Evolutionary conservation across 208 protist species (phyloP), one percentile per base, ranked within the genome.

Genomic region (Phytomonas sp.): DNA sequence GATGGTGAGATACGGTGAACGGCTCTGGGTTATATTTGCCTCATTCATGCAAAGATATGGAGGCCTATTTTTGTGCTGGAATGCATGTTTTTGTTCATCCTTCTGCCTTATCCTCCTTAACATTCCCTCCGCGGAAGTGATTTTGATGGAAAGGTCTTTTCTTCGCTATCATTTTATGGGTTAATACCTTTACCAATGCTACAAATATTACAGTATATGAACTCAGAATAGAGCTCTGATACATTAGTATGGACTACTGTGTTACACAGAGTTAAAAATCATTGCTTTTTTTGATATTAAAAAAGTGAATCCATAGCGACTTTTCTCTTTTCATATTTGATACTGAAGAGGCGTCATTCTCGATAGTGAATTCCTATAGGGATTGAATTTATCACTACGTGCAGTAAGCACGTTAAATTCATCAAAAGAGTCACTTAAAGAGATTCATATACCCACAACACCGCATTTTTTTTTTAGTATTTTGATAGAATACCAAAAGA

Each of bases 391-490:
- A 62, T 59, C 4, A 67, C 31, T 15, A 34, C 37, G 40, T 4
- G 26, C 28, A 70, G 26, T 46, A 32, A 60, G 60, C 60, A 60
- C 29, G 66, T n/a, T 62, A 60, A 26, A 70, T 62, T 34, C 34
- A n/a, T 40, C n/a, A 6, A 34, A 70, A 33, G 29, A 20, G 2
- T 23, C 6, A 34, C 33, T 34, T 46, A 46, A 46, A 46, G 40
- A 46, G 40, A 8, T 46, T 46, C 15, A 46, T 8, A 46, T 46
- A 4, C 40, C 40, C 40, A 20, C 26, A 33, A 31, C 8, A 64
- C 17, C 6, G 26, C 30, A 60, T 71, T 71, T 51, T 33, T 70
- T 75, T 66, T 72, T 32, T 46, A 67, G n/a, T 36, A 30, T 37
- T n/a, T 26, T 37, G n/a, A 6, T 30, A n/a, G 62, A 66, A 36